Evolutionary conservation across 306 rosid genomes (phyloP).

Genomic region (Cercis canadensis): DNA sequence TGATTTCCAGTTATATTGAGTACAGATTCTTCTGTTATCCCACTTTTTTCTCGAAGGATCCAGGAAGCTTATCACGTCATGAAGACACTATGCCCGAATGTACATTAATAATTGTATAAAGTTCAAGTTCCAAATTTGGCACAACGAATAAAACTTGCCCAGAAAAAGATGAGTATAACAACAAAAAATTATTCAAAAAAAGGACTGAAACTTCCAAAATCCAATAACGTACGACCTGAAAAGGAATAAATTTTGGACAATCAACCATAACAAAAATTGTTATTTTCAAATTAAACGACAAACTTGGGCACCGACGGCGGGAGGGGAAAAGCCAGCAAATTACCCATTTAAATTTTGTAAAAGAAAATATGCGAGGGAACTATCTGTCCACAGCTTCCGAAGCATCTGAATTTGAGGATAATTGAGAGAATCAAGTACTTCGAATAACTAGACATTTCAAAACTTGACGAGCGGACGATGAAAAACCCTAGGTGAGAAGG

Average conservation of each 20-base stretch:
- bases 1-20: background rate
- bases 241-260: background rate
- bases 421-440: background rate
- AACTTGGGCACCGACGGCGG: background rate
- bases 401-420: slow-evolving; percentile 11
- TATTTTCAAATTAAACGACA: background rate
- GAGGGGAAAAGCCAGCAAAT: background rate
- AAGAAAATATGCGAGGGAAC: background rate
- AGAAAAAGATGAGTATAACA: background rate
- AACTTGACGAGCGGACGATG: background rate
- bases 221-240: slow-evolving; percentile 8
- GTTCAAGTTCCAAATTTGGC: slow-evolving; percentile 9
- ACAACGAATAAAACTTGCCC: background rate
- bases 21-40: background rate
- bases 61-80: background rate
- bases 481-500: slow-evolving; percentile 49
- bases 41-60: background rate
- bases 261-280: background rate
- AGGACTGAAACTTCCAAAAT: background rate
- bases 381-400: background rate
- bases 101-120: slow-evolving; percentile 27
- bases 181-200: background rate
- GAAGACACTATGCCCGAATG: slow-evolving; percentile 4
- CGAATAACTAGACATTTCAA: background rate
- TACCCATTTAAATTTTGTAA: background rate